Percentiles rank a stretch among this genome's conserved stretches.
Evolutionary conservation across 139 green algal species (phyloP).

Genomic region (Nannochloris sp.): DNA sequence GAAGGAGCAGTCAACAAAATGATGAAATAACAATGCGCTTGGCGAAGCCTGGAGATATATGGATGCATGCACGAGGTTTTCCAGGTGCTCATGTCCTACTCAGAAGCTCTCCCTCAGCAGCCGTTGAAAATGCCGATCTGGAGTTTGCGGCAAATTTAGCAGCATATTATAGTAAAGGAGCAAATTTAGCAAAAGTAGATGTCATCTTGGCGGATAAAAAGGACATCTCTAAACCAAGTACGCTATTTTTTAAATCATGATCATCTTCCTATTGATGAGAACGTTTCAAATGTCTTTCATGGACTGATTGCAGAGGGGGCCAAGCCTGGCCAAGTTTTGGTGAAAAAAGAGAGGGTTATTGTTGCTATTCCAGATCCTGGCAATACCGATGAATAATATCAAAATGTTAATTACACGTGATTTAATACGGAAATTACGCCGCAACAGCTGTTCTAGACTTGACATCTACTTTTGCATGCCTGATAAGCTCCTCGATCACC

Average conservation of each 20-base stretch:
- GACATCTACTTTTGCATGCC: constrained; percentile 20
- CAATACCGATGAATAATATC: neutral
- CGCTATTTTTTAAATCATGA: neutral
- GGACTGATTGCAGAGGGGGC: constrained; percentile 37
- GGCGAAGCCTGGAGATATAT: constrained; percentile 59
- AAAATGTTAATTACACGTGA: constrained; percentile 20
- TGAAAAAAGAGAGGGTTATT: constrained; percentile 54
- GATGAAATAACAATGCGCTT: constrained; percentile 63
- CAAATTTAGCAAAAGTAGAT: constrained; percentile 36
- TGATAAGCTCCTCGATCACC: constrained; percentile 50
- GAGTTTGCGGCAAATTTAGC: constrained; percentile 61
- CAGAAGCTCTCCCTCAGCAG: neutral
- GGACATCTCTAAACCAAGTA: constrained; percentile 65
- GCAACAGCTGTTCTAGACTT: constrained; percentile 12
- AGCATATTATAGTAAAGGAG: constrained; percentile 57
- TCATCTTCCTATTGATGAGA: neutral
- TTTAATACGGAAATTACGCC: constrained; percentile 29
- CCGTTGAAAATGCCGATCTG: constrained; percentile 34
- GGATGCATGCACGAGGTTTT: constrained; percentile 74
- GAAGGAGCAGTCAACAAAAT: constrained; percentile 81
- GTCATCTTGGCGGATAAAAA: constrained; percentile 41
- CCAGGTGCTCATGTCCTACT: constrained; percentile 33
- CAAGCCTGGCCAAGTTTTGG: constrained; percentile 60
- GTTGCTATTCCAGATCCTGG: constrained; percentile 33
- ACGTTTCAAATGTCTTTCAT: neutral